These are phyloP conservation scores for Tolypocladium pustulatum DNA, from an alignment of 2,329 filamentous ascomycete species.

Conservation along the genomic window DNA sequence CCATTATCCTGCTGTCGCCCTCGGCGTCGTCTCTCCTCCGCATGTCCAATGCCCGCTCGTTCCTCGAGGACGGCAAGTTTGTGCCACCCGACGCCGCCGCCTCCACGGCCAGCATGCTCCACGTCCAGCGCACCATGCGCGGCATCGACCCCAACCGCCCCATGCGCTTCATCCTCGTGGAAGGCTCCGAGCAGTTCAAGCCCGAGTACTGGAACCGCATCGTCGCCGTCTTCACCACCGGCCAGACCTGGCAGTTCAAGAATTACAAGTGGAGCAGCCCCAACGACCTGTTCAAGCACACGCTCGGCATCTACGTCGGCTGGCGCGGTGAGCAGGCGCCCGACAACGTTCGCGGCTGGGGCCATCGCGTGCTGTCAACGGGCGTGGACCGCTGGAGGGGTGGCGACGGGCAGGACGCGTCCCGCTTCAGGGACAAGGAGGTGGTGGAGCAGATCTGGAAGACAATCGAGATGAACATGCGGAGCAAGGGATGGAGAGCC, in stretches of 20 bases:
- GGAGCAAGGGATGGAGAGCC: slow-evolving; percentile 69
- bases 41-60: slow-evolving; percentile 91
- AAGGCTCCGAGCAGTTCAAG: slow-evolving; percentile 89
- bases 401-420: slow-evolving; percentile 39
- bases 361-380: slow-evolving; percentile 68
- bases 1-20: slow-evolving; percentile 93
- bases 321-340: slow-evolving; percentile 80
- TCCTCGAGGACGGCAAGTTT: slow-evolving; percentile 79
- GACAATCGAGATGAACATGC: slow-evolving; percentile 79
- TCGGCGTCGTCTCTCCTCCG: slow-evolving; percentile 90
- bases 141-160: slow-evolving; percentile 59
- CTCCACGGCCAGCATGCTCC: slow-evolving; percentile 67
- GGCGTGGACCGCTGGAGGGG: slow-evolving; percentile 75
- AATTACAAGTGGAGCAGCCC: slow-evolving; percentile 93
- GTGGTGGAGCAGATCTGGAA: slow-evolving; percentile 91
- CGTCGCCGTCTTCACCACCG: slow-evolving; percentile 94
- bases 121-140: slow-evolving; percentile 70
- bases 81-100: slow-evolving; percentile 61
- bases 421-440: slow-evolving; percentile 78
- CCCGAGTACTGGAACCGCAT: slow-evolving; percentile 96
- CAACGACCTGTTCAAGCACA: slow-evolving; percentile 79
- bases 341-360: slow-evolving; percentile 71
- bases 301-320: slow-evolving; percentile 78
- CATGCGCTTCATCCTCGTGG: slow-evolving; percentile 90
- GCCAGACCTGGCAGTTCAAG: slow-evolving; percentile 98